Conservation (phyloP, 768 basidiomycete species). For the Boletus rubroflammeus region DNA sequence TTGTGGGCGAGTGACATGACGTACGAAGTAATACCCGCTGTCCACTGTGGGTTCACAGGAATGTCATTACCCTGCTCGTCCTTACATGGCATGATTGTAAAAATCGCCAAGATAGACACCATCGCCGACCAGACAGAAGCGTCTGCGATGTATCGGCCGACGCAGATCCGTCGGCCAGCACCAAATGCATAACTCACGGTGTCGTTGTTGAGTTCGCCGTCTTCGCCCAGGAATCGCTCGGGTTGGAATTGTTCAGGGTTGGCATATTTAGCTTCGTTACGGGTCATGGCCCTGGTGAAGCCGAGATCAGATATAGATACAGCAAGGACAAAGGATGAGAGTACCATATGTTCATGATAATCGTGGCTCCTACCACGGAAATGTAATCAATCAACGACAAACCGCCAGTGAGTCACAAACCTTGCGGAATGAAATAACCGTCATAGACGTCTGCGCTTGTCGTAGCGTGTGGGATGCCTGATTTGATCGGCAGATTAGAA, state of each 20-base stretch:
- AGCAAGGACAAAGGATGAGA: neutral
- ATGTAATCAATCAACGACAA: neutral
- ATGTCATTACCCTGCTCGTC: constrained; percentile 26
- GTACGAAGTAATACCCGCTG: constrained; percentile 28
- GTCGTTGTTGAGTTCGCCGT: constrained; percentile 27
- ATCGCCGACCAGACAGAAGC: constrained; percentile 38
- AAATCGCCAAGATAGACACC: constrained; percentile 32
- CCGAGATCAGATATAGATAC: neutral
- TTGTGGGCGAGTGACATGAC: neutral
- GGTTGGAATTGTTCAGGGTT: constrained; percentile 35
- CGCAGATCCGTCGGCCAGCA: constrained; percentile 36
- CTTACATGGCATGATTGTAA: constrained; percentile 31
- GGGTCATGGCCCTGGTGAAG: constrained; percentile 28
- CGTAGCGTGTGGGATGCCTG: constrained; percentile 33
- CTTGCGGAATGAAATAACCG: constrained; percentile 55
- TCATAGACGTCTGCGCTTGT: constrained; percentile 41
- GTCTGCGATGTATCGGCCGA: constrained; percentile 44
- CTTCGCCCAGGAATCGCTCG: constrained; percentile 31
- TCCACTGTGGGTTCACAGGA: constrained; percentile 20
- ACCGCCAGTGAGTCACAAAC: constrained; percentile 20
- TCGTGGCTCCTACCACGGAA: constrained; percentile 21
- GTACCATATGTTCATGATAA: constrained; percentile 30
- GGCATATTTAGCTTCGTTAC: constrained; percentile 33
- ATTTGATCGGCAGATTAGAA: neutral
- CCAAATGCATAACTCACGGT: constrained; percentile 33